phyloP scores from a whole-genome alignment of 768 basidiomycete genomes.

The Kwoniella botswanensis region DNA sequence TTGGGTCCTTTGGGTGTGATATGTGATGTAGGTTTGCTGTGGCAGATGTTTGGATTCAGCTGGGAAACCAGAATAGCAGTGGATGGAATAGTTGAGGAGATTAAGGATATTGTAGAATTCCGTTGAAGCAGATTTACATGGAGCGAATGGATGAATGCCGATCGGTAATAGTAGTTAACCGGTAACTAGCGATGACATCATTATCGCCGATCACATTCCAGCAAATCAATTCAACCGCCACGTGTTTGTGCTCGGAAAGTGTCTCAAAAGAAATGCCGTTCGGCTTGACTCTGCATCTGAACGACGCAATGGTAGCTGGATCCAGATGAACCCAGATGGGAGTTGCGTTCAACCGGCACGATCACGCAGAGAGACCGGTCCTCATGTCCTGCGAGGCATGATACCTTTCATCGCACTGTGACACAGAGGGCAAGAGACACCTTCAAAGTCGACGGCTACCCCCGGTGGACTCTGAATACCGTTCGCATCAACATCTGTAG shows the following conservation, averaged over 20 bases:
- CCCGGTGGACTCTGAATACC: too few species aligned
- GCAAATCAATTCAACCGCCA: neutral
- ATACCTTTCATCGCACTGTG: too few species aligned
- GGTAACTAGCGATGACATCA: conserved; percentile 2
- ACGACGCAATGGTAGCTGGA: too few species aligned
- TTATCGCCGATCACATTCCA: neutral
- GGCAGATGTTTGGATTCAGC: neutral
- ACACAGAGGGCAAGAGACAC: too few species aligned
- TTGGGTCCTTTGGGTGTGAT: neutral
- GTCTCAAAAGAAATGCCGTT: too few species aligned
- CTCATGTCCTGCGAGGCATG: too few species aligned
- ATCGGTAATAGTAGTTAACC: neutral
- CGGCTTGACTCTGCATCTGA: too few species aligned
- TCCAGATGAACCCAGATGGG: too few species aligned
- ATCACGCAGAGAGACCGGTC: too few species aligned
- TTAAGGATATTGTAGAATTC: neutral
- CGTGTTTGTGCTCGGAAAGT: neutral
- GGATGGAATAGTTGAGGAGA: neutral
- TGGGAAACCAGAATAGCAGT: neutral
- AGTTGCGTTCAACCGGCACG: too few species aligned
- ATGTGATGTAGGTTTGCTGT: neutral
- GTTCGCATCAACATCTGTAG: too few species aligned
- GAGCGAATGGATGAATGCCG: neutral
- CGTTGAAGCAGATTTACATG: neutral
- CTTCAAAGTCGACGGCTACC: too few species aligned